Evolutionary conservation across 371 early-diverging fungal genomes (phyloP).

Genomic region (Chytridium lagenaria): DNA sequence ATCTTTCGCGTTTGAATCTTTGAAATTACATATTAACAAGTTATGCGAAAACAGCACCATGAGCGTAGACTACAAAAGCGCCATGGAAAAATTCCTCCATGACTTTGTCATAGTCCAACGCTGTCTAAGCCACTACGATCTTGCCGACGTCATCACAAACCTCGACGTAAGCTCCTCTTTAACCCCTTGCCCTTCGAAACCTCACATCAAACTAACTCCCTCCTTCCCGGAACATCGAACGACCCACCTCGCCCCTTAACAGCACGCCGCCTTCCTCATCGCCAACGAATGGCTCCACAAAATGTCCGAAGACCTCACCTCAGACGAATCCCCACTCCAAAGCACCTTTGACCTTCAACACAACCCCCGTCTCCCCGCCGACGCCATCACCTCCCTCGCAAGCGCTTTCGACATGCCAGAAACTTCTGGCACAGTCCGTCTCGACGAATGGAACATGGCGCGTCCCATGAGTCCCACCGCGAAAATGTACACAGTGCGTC

Average conservation of each 20-base stretch:
- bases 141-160: conserved; percentile 37
- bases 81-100: conserved; percentile 23
- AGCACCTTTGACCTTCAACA: background rate
- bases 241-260: background rate
- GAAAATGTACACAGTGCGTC: background rate
- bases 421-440: too few relatives aligned
- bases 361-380: background rate
- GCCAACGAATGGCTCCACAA: background rate
- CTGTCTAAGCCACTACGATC: conserved; percentile 32
- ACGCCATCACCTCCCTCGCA: background rate
- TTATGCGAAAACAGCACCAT: conserved; percentile 20
- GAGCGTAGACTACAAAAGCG: conserved; percentile 23
- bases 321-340: too few relatives aligned
- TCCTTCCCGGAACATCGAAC: too few relatives aligned
- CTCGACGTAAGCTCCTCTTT: conserved; percentile 20
- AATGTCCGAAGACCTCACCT: background rate
- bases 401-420: background rate
- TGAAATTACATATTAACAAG: too few relatives aligned
- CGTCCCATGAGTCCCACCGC: background rate
- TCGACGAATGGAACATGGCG: conserved; percentile 7
- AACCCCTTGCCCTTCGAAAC: background rate
- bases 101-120: conserved; percentile 29
- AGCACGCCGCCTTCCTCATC: background rate
- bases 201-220: too few relatives aligned
- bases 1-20: too few relatives aligned